These are phyloP conservation scores for Exophiala phaeomuriformis DNA, from an alignment of 2,329 filamentous ascomycete species.

Conservation along the genomic window DNA sequence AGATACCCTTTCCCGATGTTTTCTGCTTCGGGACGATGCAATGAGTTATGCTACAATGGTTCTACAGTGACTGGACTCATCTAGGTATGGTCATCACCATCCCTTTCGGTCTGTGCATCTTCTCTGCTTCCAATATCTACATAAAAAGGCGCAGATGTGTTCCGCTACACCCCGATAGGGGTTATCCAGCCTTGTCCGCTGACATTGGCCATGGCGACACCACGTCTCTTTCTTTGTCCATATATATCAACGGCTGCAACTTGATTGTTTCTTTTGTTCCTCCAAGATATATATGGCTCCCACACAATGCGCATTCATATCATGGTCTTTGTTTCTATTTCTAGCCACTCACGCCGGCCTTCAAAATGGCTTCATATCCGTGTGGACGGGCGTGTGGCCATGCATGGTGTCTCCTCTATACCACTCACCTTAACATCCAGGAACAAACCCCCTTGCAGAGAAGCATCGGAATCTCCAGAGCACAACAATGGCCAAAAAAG, in stretches of 20 bases:
- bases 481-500: background rate
- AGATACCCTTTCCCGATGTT: background rate
- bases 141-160: too few relatives aligned
- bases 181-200: background rate
- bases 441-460: background rate
- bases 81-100: too few relatives aligned
- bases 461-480: too few relatives aligned
- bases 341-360: background rate
- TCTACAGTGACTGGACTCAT: too few relatives aligned
- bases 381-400: background rate
- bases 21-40: background rate
- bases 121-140: too few relatives aligned
- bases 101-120: too few relatives aligned
- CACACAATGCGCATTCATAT: slow-evolving; percentile 3
- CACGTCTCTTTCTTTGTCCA: slow-evolving; percentile 1
- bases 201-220: background rate
- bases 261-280: background rate
- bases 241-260: background rate
- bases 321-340: slow-evolving; percentile 1
- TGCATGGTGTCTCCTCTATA: background rate
- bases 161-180: too few relatives aligned
- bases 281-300: slow-evolving; percentile 1
- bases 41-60: background rate
- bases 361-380: background rate
- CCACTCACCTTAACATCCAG: background rate